phyloP scores from a whole-genome alignment of 2,329 filamentous ascomycete species.

The Dothistroma septosporum region DNA sequence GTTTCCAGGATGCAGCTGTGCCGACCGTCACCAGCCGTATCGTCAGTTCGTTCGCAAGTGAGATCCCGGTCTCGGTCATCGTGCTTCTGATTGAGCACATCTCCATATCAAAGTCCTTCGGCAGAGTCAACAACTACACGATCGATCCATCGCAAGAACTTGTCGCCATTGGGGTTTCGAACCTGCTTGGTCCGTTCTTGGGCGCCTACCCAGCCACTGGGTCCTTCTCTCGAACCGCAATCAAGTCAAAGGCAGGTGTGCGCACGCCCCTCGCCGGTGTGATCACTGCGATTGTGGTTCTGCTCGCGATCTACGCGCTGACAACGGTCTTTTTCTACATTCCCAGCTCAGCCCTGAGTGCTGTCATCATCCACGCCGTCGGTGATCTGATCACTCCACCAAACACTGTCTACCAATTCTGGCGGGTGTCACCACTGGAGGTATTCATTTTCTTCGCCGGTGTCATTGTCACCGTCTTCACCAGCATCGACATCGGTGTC shows the following conservation, averaged over 20 bases:
- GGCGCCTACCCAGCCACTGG: slow-evolving; percentile 90
- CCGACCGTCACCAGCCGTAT: slow-evolving; percentile 65
- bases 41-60: slow-evolving; percentile 62
- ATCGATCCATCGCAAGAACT: slow-evolving; percentile 96
- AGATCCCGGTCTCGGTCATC: slow-evolving; percentile 82
- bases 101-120: slow-evolving; percentile 94
- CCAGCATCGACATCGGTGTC: slow-evolving; percentile 84
- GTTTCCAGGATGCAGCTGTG: slow-evolving; percentile 74
- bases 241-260: slow-evolving; percentile 95
- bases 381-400: slow-evolving; percentile 88
- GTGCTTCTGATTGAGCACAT: slow-evolving; percentile 97
- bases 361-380: slow-evolving; percentile 93
- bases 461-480: slow-evolving; percentile 84
- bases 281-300: slow-evolving; percentile 78
- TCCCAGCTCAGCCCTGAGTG: slow-evolving; percentile 72
- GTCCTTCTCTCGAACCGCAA: slow-evolving; percentile 92
- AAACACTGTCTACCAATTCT: slow-evolving; percentile 91
- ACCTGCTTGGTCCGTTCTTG: slow-evolving; percentile 85
- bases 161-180: slow-evolving; percentile 87
- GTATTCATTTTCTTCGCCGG: slow-evolving; percentile 90
- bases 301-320: slow-evolving; percentile 85
- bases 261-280: slow-evolving; percentile 86
- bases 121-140: slow-evolving; percentile 89
- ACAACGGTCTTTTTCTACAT: slow-evolving; percentile 93
- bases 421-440: slow-evolving; percentile 85